These are phyloP conservation scores for Aspergillus calidoustus DNA, from an alignment of 2,329 filamentous ascomycete species.

Conservation along the genomic window DNA sequence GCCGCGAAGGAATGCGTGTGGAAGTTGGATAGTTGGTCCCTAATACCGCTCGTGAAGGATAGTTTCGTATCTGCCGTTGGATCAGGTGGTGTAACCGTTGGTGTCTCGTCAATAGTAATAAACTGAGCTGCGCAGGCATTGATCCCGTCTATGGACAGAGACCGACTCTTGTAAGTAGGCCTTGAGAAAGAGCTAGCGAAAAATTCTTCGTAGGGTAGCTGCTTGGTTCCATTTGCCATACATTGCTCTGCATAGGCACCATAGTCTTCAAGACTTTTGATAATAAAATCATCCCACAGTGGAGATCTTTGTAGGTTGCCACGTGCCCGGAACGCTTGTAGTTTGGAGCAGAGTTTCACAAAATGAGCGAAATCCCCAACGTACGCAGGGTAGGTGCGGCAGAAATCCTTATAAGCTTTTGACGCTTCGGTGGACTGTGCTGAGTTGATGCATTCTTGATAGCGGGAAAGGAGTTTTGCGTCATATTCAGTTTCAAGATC, in stretches of 20 bases:
- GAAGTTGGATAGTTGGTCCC: constrained; percentile 30
- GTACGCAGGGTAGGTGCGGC: constrained; percentile 45
- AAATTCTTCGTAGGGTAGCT: constrained; percentile 44
- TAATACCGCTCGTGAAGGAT: constrained; percentile 35
- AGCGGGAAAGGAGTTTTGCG: constrained; percentile 25
- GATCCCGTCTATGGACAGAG: constrained; percentile 38
- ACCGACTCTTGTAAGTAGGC: constrained; percentile 43
- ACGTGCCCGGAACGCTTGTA: constrained; percentile 37
- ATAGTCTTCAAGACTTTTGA: constrained; percentile 45
- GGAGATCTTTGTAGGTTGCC: constrained; percentile 41
- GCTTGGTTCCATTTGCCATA: constrained; percentile 29
- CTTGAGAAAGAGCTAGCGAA: constrained; percentile 39
- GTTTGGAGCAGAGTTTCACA: constrained; percentile 40
- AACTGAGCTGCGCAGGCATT: constrained; percentile 35
- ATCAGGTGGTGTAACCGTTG: constrained; percentile 3
- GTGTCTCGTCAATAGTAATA: constrained; percentile 10
- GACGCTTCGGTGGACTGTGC: constrained; percentile 29
- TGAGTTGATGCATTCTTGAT: constrained; percentile 26
- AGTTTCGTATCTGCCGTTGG: constrained; percentile 8
- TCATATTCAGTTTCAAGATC: constrained; percentile 5
- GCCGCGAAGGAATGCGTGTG: constrained; percentile 28
- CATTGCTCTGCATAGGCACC: constrained; percentile 37
- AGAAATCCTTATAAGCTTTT: constrained; percentile 43
- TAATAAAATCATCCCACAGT: constrained; percentile 54
- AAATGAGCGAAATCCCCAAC: constrained; percentile 45